Conservation (phyloP, 306 rosid species). For the Prunus campanulata region DNA sequence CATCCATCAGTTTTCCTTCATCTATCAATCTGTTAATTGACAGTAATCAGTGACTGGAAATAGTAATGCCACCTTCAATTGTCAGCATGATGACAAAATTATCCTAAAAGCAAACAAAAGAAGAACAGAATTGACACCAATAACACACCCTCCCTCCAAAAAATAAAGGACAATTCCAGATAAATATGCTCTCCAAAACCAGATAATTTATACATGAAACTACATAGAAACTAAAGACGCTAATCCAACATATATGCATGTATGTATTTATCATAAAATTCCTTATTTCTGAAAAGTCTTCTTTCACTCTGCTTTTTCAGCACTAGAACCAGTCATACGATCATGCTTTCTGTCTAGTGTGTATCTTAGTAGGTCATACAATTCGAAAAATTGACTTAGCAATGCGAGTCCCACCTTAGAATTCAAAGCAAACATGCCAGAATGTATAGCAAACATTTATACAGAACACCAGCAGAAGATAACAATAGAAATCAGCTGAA, state of each 20-base stretch:
- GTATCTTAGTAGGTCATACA: not conserved
- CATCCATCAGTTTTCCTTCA: conserved; percentile 92
- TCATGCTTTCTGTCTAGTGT: not conserved
- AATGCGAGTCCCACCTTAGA: not conserved
- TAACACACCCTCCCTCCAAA: not conserved
- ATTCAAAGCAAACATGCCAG: not conserved
- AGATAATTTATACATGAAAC: not conserved
- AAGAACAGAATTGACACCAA: not conserved
- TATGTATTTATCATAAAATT: not conserved
- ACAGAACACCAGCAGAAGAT: conserved; percentile 3
- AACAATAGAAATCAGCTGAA: conserved; percentile 8
- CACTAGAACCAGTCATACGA: not conserved
- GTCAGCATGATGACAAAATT: conserved; percentile 20
- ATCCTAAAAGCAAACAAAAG: not conserved
- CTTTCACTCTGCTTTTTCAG: not conserved
- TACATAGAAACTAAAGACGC: not conserved
- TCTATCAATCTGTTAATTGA: conserved; percentile 61
- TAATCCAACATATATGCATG: not conserved
- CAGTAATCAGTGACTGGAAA: conserved; percentile 18
- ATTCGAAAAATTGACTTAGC: not conserved
- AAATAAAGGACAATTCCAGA: not conserved
- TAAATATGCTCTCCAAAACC: not conserved
- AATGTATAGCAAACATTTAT: not conserved
- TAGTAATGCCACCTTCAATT: not conserved
- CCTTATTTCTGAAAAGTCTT: not conserved